Conservation (phyloP, 805 yeast species). For the Debaryomyces prosopidis region DNA sequence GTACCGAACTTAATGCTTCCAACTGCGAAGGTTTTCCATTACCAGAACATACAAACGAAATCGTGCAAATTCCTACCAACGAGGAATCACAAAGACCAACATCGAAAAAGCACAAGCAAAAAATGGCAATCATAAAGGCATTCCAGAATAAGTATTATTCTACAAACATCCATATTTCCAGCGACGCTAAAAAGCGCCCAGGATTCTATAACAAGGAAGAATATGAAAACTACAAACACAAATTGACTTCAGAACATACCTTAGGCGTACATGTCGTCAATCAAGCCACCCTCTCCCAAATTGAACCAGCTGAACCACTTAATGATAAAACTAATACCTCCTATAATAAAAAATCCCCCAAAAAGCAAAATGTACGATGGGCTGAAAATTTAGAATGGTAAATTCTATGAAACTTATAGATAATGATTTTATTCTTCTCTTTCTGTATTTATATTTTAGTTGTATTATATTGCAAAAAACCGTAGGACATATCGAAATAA, state of each 20-base stretch:
- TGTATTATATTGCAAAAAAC: background rate
- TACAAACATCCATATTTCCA: background rate
- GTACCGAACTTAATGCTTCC: slow-evolving; percentile 65
- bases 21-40: slow-evolving; percentile 63
- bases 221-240: slow-evolving; percentile 20
- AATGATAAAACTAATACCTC: background rate
- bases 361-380: slow-evolving; percentile 26
- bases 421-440: background rate
- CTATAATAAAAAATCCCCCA: slow-evolving; percentile 7
- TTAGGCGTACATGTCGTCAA: slow-evolving; percentile 24
- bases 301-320: background rate
- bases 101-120: slow-evolving; percentile 17
- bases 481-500: background rate
- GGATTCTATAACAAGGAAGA: slow-evolving; percentile 35
- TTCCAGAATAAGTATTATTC: slow-evolving; percentile 16
- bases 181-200: slow-evolving; percentile 3
- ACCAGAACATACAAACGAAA: slow-evolving; percentile 57
- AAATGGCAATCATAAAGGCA: slow-evolving; percentile 45
- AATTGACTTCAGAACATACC: slow-evolving; percentile 6
- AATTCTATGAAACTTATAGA: background rate
- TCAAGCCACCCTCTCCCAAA: slow-evolving; percentile 4
- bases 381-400: slow-evolving; percentile 38
- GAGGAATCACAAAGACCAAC: slow-evolving; percentile 15
- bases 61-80: slow-evolving; percentile 59
- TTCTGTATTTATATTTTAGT: background rate